Evolutionary conservation across 768 basidiomycete genomes (phyloP).

Genomic region (Mycena galopus): DNA sequence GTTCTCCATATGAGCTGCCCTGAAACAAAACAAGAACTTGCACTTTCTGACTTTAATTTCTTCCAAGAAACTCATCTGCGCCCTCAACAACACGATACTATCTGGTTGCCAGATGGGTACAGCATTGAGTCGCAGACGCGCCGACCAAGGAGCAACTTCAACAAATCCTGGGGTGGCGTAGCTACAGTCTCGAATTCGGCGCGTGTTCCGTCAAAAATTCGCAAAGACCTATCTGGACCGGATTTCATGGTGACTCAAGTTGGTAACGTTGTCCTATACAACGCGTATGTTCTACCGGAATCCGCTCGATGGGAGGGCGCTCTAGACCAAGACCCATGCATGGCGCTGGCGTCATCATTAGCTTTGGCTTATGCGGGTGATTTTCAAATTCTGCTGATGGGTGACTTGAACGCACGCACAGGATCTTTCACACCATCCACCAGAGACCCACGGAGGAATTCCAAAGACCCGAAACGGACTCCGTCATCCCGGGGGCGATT

Average conservation of each 20-base stretch:
- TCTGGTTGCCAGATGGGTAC: background rate
- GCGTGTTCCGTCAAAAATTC: background rate
- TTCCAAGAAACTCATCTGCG: background rate
- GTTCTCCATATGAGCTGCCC: background rate
- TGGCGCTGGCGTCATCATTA: background rate
- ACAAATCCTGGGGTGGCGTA: background rate
- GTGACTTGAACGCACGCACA: background rate
- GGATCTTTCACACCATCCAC: background rate
- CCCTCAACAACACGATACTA: background rate
- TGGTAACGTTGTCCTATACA: background rate
- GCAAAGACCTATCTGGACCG: conserved; percentile 4
- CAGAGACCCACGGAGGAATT: background rate
- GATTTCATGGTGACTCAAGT: conserved; percentile 1
- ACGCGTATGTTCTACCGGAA: background rate
- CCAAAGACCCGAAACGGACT: background rate
- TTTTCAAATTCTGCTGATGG: background rate
- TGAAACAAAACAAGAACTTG: background rate
- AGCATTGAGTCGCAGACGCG: background rate
- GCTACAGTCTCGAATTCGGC: background rate
- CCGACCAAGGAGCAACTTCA: background rate
- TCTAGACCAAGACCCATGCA: background rate
- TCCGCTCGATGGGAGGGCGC: background rate
- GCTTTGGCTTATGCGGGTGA: background rate
- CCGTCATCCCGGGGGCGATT: background rate
- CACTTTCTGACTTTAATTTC: background rate